Percentiles rank a stretch among this genome's conserved stretches.
Evolutionary conservation across 192 early-diverging fungal species (phyloP).

Genomic region (Mortierella antarctica): DNA sequence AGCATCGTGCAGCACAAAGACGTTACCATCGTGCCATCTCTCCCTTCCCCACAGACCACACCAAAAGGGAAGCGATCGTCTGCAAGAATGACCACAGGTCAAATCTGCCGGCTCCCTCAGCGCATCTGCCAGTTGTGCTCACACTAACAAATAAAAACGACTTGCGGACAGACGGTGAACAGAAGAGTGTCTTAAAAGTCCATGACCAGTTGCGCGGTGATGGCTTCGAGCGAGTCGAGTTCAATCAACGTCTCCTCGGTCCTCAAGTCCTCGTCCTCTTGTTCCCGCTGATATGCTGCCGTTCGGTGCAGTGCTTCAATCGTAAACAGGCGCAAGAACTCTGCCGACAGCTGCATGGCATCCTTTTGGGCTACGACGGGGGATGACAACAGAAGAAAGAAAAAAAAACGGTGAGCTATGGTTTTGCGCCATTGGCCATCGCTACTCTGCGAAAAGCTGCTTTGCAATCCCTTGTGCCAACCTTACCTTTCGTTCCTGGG

Average conservation of each 20-base stretch:
- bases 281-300: slow-evolving; percentile 49
- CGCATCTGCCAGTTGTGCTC: background rate
- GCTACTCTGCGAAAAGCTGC: slow-evolving; percentile 46
- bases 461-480: slow-evolving; percentile 39
- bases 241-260: slow-evolving; percentile 43
- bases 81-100: background rate
- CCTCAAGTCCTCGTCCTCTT: slow-evolving; percentile 49
- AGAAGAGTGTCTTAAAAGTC: slow-evolving; percentile 23
- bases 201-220: slow-evolving; percentile 41
- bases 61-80: too few species aligned
- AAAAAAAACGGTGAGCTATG: slow-evolving; percentile 4
- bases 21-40: too few species aligned
- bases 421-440: slow-evolving; percentile 41
- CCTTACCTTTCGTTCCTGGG: slow-evolving; percentile 42
- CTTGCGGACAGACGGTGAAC: background rate
- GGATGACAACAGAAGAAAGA: background rate
- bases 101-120: background rate
- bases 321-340: slow-evolving; percentile 51
- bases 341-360: slow-evolving; percentile 42
- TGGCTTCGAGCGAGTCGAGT: slow-evolving; percentile 42
- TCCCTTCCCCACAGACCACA: too few species aligned
- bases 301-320: slow-evolving; percentile 54
- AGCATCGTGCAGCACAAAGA: too few species aligned
- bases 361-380: slow-evolving; percentile 32
- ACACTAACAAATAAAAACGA: too few species aligned